Evolutionary conservation across 2,329 filamentous ascomycete species (phyloP).

Genomic region (Pseudogymnoascus sp.): DNA sequence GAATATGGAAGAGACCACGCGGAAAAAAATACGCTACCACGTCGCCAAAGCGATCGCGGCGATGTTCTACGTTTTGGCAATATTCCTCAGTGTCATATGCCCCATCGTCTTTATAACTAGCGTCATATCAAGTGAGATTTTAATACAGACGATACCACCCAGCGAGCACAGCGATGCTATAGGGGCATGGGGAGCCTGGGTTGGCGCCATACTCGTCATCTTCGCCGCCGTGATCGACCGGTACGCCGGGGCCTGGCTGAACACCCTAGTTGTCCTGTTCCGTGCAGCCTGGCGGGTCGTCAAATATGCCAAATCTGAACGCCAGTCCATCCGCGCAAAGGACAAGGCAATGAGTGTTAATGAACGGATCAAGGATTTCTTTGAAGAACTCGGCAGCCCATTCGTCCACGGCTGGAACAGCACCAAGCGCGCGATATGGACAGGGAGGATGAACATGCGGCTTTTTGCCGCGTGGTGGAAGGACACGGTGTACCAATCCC

Average conservation of each 20-base stretch:
- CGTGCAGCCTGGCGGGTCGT: background rate
- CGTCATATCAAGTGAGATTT: constrained; percentile 9
- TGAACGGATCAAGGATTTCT: background rate
- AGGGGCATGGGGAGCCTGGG: constrained; percentile 14
- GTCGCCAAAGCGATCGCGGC: constrained; percentile 11
- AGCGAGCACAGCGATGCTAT: constrained; percentile 13
- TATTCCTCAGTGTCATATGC: constrained; percentile 3
- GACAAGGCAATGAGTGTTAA: background rate
- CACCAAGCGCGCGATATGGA: background rate
- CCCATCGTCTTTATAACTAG: constrained; percentile 9
- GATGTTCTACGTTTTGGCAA: constrained; percentile 9
- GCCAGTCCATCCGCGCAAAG: background rate
- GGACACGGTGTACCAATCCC: background rate
- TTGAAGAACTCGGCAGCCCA: background rate
- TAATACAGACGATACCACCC: constrained; percentile 4
- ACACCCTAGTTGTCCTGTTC: background rate
- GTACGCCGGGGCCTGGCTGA: constrained; percentile 10
- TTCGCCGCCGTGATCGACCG: constrained; percentile 11
- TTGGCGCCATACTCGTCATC: constrained; percentile 11
- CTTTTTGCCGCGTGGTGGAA: background rate
- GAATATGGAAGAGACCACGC: background rate
- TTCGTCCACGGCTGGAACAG: background rate
- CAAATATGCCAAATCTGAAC: background rate
- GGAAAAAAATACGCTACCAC: constrained; percentile 10
- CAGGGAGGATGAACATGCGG: background rate